Percentiles rank a stretch among this genome's conserved stretches.
Conservation (phyloP, 2,329 filamentous ascomycete genomes). For the Colletotrichum sp. region DNA sequence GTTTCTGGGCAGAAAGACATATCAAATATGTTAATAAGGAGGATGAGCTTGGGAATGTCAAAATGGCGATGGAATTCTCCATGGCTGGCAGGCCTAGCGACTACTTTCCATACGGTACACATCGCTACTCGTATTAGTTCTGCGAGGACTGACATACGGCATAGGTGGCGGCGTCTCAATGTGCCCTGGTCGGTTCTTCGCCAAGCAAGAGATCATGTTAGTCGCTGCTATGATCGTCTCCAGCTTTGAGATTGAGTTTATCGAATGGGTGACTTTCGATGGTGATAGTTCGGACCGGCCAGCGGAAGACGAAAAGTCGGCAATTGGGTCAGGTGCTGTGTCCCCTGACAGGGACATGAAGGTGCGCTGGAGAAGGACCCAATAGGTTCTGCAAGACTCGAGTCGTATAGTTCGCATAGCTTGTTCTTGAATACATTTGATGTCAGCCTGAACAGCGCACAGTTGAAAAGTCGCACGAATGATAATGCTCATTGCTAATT, state of each 20-base stretch:
- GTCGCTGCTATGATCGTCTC: neutral
- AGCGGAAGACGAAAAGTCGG: neutral
- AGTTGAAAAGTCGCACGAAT: neutral
- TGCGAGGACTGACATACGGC: neutral
- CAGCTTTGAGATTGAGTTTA: neutral
- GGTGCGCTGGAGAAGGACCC: neutral
- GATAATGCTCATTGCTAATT: neutral
- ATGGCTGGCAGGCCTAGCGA: too few species aligned
- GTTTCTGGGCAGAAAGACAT: too few species aligned
- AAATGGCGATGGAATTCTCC: too few species aligned
- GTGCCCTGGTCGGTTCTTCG: neutral
- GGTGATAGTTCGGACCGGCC: neutral
- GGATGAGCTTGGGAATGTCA: too few species aligned
- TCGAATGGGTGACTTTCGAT: neutral
- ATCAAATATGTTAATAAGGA: too few species aligned
- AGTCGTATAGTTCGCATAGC: neutral
- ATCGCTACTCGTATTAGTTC: too few species aligned
- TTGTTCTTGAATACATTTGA: neutral
- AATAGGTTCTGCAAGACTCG: neutral
- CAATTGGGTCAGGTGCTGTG: neutral
- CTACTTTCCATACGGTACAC: too few species aligned
- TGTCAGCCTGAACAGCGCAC: neutral
- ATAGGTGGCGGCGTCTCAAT: neutral
- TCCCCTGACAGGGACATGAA: neutral
- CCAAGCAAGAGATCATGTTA: neutral